Evolutionary conservation across 352 stramenopile species (phyloP).

Genomic region (Elongisporangium prolatum): DNA sequence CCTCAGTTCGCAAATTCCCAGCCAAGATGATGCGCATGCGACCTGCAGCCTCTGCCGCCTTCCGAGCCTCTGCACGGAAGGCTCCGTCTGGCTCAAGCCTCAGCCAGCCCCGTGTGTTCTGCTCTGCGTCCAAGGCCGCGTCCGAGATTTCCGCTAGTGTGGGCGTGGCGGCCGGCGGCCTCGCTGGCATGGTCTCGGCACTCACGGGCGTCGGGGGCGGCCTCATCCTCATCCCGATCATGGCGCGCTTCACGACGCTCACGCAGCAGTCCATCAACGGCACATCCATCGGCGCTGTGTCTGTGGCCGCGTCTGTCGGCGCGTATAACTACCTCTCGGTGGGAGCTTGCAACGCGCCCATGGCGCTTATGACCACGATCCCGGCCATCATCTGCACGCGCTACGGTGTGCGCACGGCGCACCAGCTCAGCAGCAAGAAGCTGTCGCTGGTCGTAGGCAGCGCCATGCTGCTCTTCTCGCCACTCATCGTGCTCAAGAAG

Average conservation of each 20-base stretch:
- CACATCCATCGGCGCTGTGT: slow-evolving; percentile 79
- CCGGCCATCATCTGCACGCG: slow-evolving; percentile 73
- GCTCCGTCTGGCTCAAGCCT: background rate
- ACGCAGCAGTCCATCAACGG: slow-evolving; percentile 80
- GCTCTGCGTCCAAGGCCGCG: slow-evolving; percentile 33
- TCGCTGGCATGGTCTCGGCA: slow-evolving; percentile 69
- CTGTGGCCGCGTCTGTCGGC: slow-evolving; percentile 55
- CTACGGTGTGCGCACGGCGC: slow-evolving; percentile 73
- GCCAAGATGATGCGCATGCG: background rate
- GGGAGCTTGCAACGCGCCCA: slow-evolving; percentile 70
- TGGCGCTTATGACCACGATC: slow-evolving; percentile 67
- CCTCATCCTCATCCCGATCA: slow-evolving; percentile 80
- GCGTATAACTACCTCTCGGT: slow-evolving; percentile 68
- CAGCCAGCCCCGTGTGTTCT: slow-evolving; percentile 32
- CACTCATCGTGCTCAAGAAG: slow-evolving; percentile 84
- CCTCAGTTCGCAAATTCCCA: background rate
- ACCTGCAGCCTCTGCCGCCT: background rate
- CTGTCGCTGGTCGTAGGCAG: slow-evolving; percentile 70
- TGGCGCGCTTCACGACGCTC: slow-evolving; percentile 78
- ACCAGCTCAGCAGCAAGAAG: slow-evolving; percentile 68
- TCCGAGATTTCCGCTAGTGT: slow-evolving; percentile 4
- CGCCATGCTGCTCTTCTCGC: slow-evolving; percentile 74
- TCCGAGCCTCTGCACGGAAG: background rate
- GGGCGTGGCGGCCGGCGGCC: slow-evolving; percentile 21
- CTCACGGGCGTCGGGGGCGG: slow-evolving; percentile 79